Conservation (phyloP, 352 stramenopile genomes). For the Phytophthora sp. region DNA sequence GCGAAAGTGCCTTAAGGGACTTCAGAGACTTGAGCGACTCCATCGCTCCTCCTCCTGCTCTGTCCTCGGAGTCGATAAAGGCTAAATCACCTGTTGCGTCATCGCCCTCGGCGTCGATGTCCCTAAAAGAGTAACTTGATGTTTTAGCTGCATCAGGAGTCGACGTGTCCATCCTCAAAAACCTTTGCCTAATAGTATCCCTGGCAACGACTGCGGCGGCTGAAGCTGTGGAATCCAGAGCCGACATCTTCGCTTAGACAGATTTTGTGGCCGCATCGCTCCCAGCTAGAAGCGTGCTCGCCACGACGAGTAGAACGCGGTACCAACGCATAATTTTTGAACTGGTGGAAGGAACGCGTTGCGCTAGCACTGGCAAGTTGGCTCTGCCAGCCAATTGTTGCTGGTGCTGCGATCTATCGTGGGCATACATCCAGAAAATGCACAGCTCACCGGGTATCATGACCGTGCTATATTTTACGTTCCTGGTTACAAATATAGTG, state of each 20-base stretch:
- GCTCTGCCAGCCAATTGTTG: background rate
- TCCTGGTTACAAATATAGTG: too few relatives aligned
- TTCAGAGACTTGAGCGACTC: conserved; percentile 5
- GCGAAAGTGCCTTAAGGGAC: background rate
- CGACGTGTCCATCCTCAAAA: background rate
- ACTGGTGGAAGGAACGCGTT: background rate
- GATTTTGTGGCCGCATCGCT: background rate
- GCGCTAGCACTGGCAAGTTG: background rate
- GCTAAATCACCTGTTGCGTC: background rate
- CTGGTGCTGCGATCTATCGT: too few relatives aligned
- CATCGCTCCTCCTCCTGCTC: background rate
- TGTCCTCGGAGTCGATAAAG: background rate
- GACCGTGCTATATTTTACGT: too few relatives aligned
- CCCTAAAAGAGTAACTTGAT: background rate
- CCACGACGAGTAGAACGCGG: background rate
- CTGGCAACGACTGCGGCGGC: too few relatives aligned
- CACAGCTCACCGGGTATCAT: too few relatives aligned
- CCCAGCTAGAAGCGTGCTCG: background rate
- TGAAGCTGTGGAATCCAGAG: background rate
- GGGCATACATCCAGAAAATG: too few relatives aligned
- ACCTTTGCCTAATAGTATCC: background rate
- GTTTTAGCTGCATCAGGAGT: too few relatives aligned
- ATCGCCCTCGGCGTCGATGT: background rate
- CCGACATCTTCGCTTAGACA: background rate
- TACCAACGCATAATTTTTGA: conserved; percentile 6